Conservation (phyloP, 495 filamentous ascomycete species). For the Immersiella caudata region DNA sequence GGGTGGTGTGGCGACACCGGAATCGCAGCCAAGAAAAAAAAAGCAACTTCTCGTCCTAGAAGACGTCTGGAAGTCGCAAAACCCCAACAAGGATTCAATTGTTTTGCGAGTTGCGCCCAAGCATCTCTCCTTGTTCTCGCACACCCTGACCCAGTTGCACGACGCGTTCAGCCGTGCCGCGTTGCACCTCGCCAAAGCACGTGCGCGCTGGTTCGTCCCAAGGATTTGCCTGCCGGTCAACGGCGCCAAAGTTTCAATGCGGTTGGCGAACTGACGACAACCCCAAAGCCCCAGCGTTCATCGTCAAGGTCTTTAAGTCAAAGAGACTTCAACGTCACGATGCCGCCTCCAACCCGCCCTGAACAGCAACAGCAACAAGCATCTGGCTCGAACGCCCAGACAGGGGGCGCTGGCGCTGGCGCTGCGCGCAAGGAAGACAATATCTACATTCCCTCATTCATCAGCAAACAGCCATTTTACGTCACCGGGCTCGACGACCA, state of each 20-base stretch:
- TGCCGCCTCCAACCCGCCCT: slow-evolving; percentile 26
- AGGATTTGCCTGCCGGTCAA: too few species aligned
- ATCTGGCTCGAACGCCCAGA: slow-evolving; percentile 13
- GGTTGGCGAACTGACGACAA: too few species aligned
- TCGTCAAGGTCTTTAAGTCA: neutral
- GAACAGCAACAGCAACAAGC: slow-evolving; percentile 19
- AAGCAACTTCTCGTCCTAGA: slow-evolving; percentile 12
- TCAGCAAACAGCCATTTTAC: slow-evolving; percentile 98
- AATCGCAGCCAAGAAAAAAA: neutral
- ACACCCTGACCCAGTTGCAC: neutral
- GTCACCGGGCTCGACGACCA: slow-evolving; percentile 74
- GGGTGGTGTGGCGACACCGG: slow-evolving; percentile 1
- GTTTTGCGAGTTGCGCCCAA: neutral
- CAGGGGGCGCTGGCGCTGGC: slow-evolving; percentile 50
- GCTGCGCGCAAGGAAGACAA: slow-evolving; percentile 78
- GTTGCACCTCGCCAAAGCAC: slow-evolving; percentile 15
- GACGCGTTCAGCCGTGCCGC: neutral
- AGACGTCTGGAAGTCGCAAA: neutral
- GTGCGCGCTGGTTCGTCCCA: neutral
- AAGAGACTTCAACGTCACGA: neutral
- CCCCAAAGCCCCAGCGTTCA: too few species aligned
- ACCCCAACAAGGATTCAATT: neutral
- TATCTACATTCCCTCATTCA: slow-evolving; percentile 98
- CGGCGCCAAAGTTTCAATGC: too few species aligned
- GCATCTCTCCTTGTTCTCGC: neutral